Evolutionary conservation across 805 yeast species (phyloP), one percentile per base, ranked within the genome.

Genomic region (Candida insectalens): DNA sequence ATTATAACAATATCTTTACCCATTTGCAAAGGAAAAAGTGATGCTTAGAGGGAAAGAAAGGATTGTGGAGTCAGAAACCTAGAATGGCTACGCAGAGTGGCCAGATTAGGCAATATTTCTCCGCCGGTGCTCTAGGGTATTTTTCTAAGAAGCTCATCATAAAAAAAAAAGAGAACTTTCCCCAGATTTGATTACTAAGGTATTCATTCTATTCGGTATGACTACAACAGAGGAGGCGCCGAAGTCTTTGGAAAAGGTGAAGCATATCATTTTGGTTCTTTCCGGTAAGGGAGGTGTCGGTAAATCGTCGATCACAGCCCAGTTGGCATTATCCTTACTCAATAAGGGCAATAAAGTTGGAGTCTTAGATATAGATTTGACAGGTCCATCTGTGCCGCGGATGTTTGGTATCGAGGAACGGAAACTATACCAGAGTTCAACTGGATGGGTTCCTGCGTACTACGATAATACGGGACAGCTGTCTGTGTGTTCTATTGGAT

Each of bases 251-350:
- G 38, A 40, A 18, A 61, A 69, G 33, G 78, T 89, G 21, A 76
- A 77, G 45, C 95, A 89, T 52, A 75, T 92, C 4, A 53, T 87
- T 3, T 65, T 92, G 23, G 77, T 92, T 8, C 71, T 92, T 3
- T 85, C 96, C 0, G 99, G 96, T 1, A 87, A 87, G 55, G 96
- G 96, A 19, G 96, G 98, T 17, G 98, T 92, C 1, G 98, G 98
- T 2, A 92, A 92, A 53, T 85, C 96, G 9, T 85, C 96, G 0
- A 87, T 92, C 2, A 88, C 98, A 3, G 83, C 96, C 0, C 99
- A 92, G 52, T 65, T 87, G 1, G 97, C 96, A 0, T 65, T 92
- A n/a, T 67, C 88, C 0, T 63, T 92, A 20, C 83, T 77, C 5
- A 60, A 65, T 10, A 63, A 70, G 50, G 94, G 92, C 2, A 74